Base-by-base conservation (phyloP, 2,329 filamentous ascomycete species). In the Clarireedia homoeocarpa region DNA sequence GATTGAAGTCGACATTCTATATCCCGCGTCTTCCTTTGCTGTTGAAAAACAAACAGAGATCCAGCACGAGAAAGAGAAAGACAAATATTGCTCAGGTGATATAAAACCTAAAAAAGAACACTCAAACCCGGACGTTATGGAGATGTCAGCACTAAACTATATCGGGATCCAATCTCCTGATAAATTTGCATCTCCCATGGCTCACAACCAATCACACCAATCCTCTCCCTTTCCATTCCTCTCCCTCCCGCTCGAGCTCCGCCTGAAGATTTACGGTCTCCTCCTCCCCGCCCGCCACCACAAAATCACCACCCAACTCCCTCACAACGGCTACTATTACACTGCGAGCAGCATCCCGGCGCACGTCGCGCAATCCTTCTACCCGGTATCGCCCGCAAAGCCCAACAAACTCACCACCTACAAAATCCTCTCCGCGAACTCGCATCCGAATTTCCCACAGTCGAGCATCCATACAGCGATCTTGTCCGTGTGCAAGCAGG, bases 301-400 rank as follows among this genome's bases (percentile, higher is more conserved):
- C 51, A 66, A 53, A 17, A 65, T 68, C 15, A 57, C 60, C 12
- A 67, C 63, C 17, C 63, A 66, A 47, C 57, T 64, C 27, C 65
- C 63, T 0, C 53, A 62, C 24, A 64, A 63, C n/a, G 65, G 65
- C 20, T 63, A 53, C 48, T 67, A 61, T 50, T 67, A 60, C 51
- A 62, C 60, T 27, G 58, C 60, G 9, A 50, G 51, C 20, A 57
- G 44, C 24, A 38, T 62, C 4, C 61, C 62, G 3, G 2, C 14
- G 5, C 38, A 60, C 48, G 54, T 60, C 2, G 47, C 59, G 6
- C 55, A 57, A 30, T 55, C 61, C 2, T 64, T 63, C 56, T 66
- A 66, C 23, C 62, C 63, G 12, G 59, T 65, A 14, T 34, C 55
- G 4, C 60, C 61, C 27, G 20, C 15, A 3, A 39, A 30, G 15